phyloP scores from a whole-genome alignment of 2,329 filamentous ascomycete species.

The Fusarium pininemorale region DNA sequence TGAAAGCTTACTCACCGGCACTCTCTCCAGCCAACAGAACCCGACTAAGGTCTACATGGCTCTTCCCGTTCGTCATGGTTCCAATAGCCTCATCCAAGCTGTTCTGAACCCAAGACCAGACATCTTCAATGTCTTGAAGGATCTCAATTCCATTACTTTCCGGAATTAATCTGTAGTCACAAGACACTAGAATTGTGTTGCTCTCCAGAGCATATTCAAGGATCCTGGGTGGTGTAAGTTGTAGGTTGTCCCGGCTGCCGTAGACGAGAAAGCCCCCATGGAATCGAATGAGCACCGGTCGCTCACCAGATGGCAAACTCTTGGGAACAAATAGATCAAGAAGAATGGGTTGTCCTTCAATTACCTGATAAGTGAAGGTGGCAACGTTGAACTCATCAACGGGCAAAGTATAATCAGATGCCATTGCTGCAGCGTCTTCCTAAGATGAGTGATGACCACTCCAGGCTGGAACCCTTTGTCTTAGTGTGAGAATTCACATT shows the following conservation, averaged over 20 bases:
- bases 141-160: background rate
- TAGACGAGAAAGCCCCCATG: background rate
- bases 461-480: fast-evolving
- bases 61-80: background rate
- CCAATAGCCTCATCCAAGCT: background rate
- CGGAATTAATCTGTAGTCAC: fast-evolving
- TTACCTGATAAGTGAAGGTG: background rate
- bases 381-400: background rate
- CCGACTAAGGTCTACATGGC: fast-evolving
- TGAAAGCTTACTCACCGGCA: fast-evolving
- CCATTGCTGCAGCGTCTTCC: background rate
- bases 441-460: fast-evolving
- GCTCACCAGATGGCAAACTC: fast-evolving
- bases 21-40: fast-evolving
- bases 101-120: background rate
- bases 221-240: fast-evolving
- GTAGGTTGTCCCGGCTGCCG: fast-evolving
- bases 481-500: fast-evolving
- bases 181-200: fast-evolving
- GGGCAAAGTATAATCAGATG: fast-evolving
- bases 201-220: background rate
- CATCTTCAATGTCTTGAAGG: fast-evolving
- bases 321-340: background rate
- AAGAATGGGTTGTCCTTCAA: fast-evolving
- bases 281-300: fast-evolving